Evolutionary conservation across 306 rosid genomes (phyloP).

Genomic region (Myrica gale): DNA sequence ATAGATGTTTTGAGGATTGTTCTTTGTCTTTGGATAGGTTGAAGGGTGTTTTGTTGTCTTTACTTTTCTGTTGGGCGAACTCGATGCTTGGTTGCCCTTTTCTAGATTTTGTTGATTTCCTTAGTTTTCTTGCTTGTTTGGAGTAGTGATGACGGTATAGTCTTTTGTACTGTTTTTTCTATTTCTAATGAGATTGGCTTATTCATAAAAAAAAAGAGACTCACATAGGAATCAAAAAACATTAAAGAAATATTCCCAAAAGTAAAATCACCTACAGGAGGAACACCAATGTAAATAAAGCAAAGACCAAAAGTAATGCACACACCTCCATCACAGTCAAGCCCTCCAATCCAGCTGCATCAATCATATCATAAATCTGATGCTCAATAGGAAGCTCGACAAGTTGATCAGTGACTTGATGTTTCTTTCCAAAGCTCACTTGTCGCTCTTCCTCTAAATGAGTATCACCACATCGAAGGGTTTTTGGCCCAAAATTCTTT

Average conservation of each 20-base stretch:
- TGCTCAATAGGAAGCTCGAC: constrained; percentile 77
- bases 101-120: too few relatives aligned
- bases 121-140: too few relatives aligned
- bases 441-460: constrained; percentile 39
- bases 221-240: neutral
- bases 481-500: constrained; percentile 37
- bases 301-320: constrained; percentile 24
- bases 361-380: constrained; percentile 70
- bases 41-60: too few relatives aligned
- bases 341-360: constrained; percentile 69
- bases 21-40: too few relatives aligned
- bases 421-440: constrained; percentile 44
- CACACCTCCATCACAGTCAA: constrained; percentile 67
- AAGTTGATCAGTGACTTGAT: constrained; percentile 57
- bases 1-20: too few relatives aligned
- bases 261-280: neutral
- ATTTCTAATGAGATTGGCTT: too few relatives aligned
- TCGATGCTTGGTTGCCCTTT: too few relatives aligned
- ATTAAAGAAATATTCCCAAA: neutral
- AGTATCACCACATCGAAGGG: constrained; percentile 40
- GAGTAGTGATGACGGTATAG: too few relatives aligned
- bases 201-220: too few relatives aligned
- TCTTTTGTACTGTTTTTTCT: too few relatives aligned
- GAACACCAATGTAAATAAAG: constrained; percentile 7
- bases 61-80: too few relatives aligned